These are phyloP conservation scores for Gypsophila paniculata DNA, from an alignment of 179 eudicot genomes.

Conservation along the genomic window DNA sequence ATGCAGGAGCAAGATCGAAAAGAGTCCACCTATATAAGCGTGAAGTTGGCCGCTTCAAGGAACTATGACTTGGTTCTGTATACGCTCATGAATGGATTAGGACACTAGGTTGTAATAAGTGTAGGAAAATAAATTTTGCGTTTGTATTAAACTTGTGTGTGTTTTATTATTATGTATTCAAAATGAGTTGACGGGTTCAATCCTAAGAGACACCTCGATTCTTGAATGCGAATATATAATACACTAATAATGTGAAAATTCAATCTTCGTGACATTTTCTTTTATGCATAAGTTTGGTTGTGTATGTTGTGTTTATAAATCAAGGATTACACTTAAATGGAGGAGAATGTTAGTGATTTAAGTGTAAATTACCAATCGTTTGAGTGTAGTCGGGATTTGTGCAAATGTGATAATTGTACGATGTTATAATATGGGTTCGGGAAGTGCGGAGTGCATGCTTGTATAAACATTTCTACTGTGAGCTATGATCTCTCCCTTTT, in stretches of 20 bases:
- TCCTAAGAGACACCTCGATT: background rate
- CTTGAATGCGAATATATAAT: background rate
- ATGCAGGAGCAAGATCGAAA: background rate
- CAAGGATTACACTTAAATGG: background rate
- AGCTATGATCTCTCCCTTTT: too few species aligned
- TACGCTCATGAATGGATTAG: background rate
- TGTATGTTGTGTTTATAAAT: background rate
- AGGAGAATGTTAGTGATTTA: background rate
- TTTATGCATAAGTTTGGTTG: background rate
- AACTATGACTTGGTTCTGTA: background rate
- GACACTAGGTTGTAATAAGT: background rate
- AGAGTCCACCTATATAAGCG: background rate
- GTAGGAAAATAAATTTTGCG: background rate
- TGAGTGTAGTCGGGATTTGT: background rate
- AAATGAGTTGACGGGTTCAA: background rate
- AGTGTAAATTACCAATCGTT: background rate
- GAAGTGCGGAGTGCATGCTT: background rate
- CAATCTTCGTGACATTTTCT: background rate
- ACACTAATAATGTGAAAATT: too few species aligned
- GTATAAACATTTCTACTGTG: background rate
- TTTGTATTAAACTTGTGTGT: background rate
- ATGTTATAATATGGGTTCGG: background rate
- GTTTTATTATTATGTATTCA: background rate
- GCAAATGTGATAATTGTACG: background rate
- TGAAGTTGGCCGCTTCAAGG: background rate